These are phyloP conservation scores for Mortierella sp. DNA, from an alignment of 371 early-diverging fungal species.

Conservation along the genomic window DNA sequence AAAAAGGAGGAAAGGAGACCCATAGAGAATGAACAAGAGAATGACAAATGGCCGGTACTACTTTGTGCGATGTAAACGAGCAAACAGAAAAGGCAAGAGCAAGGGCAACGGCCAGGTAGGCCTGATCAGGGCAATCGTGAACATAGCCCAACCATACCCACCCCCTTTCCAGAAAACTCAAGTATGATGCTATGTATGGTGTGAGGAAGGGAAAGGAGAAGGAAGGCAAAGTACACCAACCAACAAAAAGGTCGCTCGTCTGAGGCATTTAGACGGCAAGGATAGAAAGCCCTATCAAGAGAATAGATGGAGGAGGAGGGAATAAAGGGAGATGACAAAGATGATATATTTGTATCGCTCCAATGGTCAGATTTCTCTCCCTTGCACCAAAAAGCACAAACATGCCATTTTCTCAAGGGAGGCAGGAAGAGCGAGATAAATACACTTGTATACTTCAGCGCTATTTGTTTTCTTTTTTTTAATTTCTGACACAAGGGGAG, in stretches of 20 bases:
- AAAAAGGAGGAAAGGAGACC: background rate
- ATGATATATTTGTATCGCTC: no score
- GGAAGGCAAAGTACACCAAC: background rate
- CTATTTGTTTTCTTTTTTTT: background rate
- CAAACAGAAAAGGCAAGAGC: background rate
- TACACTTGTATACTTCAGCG: background rate
- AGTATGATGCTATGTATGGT: background rate
- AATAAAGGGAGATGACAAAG: constrained; percentile 3
- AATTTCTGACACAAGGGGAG: background rate
- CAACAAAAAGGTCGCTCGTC: background rate
- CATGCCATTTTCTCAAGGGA: background rate
- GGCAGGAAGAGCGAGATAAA: background rate
- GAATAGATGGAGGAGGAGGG: background rate
- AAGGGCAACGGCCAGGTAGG: background rate
- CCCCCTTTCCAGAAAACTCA: no score
- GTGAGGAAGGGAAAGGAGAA: background rate
- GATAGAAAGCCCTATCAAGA: background rate
- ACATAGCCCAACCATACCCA: background rate
- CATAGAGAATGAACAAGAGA: constrained; percentile 6
- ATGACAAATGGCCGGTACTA: background rate
- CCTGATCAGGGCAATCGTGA: constrained; percentile 21
- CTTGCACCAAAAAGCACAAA: background rate
- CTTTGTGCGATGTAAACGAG: background rate
- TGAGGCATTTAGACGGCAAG: background rate
- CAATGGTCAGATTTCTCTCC: background rate